Evolutionary conservation across 371 early-diverging fungal genomes (phyloP).

Genomic region (Capillidium heterosporum): DNA sequence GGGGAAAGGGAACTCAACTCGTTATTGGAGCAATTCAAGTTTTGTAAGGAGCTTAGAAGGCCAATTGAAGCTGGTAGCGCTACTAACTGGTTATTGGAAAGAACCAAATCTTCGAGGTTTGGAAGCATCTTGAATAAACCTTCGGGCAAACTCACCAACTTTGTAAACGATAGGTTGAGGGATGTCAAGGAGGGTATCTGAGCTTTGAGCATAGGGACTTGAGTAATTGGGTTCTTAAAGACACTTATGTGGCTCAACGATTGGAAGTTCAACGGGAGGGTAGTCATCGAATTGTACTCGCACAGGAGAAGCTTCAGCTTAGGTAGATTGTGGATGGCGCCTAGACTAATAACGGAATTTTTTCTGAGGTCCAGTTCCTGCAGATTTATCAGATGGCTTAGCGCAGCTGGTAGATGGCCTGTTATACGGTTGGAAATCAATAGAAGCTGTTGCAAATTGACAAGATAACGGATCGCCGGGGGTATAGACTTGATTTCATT

Average conservation of each 20-base stretch:
- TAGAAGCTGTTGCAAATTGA: conserved; percentile 34
- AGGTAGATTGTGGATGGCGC: conserved; percentile 30
- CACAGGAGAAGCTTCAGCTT: conserved; percentile 37
- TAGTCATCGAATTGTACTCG: conserved; percentile 44
- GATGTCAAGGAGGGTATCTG: conserved; percentile 16
- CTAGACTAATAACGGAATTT: conserved; percentile 44
- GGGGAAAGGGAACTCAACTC: conserved; percentile 33
- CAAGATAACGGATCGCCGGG: conserved; percentile 45
- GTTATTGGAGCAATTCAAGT: conserved; percentile 50
- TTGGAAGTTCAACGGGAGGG: conserved; percentile 18
- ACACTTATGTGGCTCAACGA: conserved; percentile 21
- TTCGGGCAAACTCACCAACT: conserved; percentile 41
- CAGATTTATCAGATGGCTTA: conserved; percentile 38
- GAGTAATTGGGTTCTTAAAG: conserved; percentile 34
- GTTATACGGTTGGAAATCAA: conserved; percentile 53
- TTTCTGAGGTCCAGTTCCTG: conserved; percentile 56
- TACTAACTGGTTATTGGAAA: conserved; percentile 59
- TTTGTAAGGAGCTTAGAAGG: conserved; percentile 23
- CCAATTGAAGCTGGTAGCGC: conserved; percentile 42
- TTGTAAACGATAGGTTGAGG: conserved; percentile 48
- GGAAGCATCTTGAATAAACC: conserved; percentile 33
- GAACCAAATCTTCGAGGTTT: conserved; percentile 29
- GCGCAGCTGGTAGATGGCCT: conserved; percentile 41
- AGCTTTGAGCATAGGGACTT: conserved; percentile 12
- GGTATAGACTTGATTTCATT: conserved; percentile 62